Evolutionary conservation across 2,329 filamentous ascomycete species (phyloP), one percentile per base, ranked within the genome.

Genomic region (Aureobasidium sp.): DNA sequence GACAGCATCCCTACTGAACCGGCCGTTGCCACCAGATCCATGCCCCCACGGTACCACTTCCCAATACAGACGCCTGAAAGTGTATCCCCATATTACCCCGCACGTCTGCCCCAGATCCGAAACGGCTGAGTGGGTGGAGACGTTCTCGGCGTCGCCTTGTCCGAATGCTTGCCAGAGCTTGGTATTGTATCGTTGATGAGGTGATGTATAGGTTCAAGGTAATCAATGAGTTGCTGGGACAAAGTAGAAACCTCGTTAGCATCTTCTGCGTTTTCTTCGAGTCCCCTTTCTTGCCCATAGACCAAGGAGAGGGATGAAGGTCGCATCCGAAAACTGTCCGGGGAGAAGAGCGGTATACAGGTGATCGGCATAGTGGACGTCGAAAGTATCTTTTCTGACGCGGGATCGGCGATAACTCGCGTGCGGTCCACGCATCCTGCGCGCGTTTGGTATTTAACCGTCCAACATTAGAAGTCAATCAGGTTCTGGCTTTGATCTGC

Each of bases 121-220:
- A 36, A 57, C 2, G n/a, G 29, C 22, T 5, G 27, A 37, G 31
- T 45, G 53, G 53, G 41, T 25, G 53, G 41, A 11, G 39, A 8
- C 31, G 9, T 20, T 9, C 9, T 41, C 36, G 37, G 52, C 34
- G 41, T 58, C 29, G 55, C 29, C 53, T 57, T 57, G 41, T 45
- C 14, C 55, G 22, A 58, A 39, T 47, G 55, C 55, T 58, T 58
- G 42, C 22, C 14, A 47, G 31, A 47, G 20, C 42, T 58, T 48
- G 20, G 41, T 42, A 6, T 5, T 27, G 22, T n/a, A 27, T n/a
- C 25, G 9, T 5, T 29, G 7, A 31, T 31, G 11, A 9, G 29
- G 29, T 31, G 29, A 31, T 31, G 3, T 25, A 3, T 25, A 9
- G 11, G 29, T 31, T 9, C 29, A 31, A 2, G 29, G 8, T 31